Base-by-base conservation (phyloP, 768 basidiomycete genomes). In the Cystofilobasidium capitatum region DNA sequence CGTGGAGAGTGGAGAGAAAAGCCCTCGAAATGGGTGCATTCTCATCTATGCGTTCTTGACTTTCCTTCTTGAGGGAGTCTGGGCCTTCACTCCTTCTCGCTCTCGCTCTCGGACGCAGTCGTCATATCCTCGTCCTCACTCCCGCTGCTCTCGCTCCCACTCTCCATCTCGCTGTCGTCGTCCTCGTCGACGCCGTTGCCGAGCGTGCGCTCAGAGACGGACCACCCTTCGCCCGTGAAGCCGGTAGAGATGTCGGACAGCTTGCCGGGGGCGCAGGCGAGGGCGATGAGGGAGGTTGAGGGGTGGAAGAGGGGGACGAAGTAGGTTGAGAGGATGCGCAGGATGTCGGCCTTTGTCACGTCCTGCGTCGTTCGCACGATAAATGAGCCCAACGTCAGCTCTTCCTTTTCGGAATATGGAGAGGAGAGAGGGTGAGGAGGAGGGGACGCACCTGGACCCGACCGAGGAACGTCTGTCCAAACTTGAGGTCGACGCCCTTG, bases 261-360 rank as follows among this genome's bases (percentile, higher is more conserved):
- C 74, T 93, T 92, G 12, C 85, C 83, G 26, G 91, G 87, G 8
- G 90, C 84, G 24, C 89, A 89, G 29, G 91, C 87, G 22, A 89
- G 85, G 17, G 89, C 85, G 0, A 86, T 88, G 36, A 89, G 82
- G 13, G 90, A 91, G 0, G 85, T 82, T 3, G 82, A 79, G 0
- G 91, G 76, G 70, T 86, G 81, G 78, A 99, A 98, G 57, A 98
- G 79, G 0, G 93, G 90, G 36, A 92, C 75, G 79, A 96, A 84
- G 77, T 91, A 85, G 66, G 81, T 86, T 71, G 81, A 77, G 67
- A 98, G 81, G 6, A 83, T 82, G 8, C 75, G 78, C 20, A 91
- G 75, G 61, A 97, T 86, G 69, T 96, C 86, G 7, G 84, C 83
- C 73, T 86, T 86, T 22, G 86, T 87, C 66, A 98, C 83, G n/a